Conservation (phyloP, 202 grass and related monocot genomes). For the Digitaria exilis region DNA sequence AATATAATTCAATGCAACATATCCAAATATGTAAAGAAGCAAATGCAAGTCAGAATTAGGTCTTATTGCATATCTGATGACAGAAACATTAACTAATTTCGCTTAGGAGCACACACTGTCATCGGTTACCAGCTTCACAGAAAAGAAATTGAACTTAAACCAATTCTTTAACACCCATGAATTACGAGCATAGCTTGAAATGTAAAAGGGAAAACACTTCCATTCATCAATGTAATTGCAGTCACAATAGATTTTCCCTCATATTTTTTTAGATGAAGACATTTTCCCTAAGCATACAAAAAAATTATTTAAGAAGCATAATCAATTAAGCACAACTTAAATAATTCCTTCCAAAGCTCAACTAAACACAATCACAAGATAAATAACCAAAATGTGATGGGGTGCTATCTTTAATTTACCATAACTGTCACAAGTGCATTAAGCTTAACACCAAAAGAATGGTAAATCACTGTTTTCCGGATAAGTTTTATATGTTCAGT, state of each 20-base stretch:
- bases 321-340: not conserved
- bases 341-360: not conserved
- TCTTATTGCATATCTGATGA: not conserved
- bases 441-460: not conserved
- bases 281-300: not conserved
- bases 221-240: not conserved
- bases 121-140: not conserved
- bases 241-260: not conserved
- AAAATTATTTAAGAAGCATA: conserved; percentile 3
- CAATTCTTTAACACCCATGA: not conserved
- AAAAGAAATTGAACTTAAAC: conserved; percentile 6
- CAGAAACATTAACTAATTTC: conserved; percentile 1
- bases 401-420: not conserved
- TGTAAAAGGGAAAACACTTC: not conserved
- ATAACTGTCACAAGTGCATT: not conserved
- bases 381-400: not conserved
- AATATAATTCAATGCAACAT: not conserved
- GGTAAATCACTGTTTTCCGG: not conserved
- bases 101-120: not conserved
- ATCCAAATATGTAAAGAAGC: not conserved
- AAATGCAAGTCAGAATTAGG: not conserved
- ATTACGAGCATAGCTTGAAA: not conserved
- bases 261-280: not conserved
- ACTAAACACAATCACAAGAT: not conserved
- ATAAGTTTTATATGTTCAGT: not conserved